Base-by-base conservation (phyloP, 306 rosid genomes). In the Mucuna pruriens region DNA sequence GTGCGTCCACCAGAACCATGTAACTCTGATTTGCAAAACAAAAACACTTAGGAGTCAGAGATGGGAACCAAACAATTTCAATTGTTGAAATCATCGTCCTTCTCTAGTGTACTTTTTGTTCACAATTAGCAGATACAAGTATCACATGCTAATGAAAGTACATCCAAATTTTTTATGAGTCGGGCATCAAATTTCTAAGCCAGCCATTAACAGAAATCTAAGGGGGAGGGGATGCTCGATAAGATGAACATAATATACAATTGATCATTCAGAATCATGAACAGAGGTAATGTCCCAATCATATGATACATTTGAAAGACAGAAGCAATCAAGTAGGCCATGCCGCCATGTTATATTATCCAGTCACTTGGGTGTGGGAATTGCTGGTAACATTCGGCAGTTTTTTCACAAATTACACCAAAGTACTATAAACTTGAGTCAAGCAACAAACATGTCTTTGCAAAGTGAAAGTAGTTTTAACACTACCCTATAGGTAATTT, bases 21-120 rank as follows among this genome's bases (percentile, higher is more conserved):
- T 70, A 94, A 84, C 83, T 96, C 99, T 96, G 91, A 48, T 74
- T 81, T 71, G 39, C 54, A 79, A 82, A 10, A 79, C 68, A 74
- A 31, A 16, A 77, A 44, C 71, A 71, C 12, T 74, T 5, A 67
- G 40, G 12, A 31, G 64, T 76, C 60, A 61, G 13, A 71, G 39
- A 68, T 54, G 40, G 16, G 57, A 76, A 78, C 45, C 74, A 81
- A 60, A 54, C 64, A 69, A 34, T 73, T 58, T 40, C 46, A 42
- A 31, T n/a, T 10, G 54, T 57, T n/a, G 23, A 29, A 52, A 36
- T 49, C 60, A 80, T 22, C 11, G 0, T 25, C 25, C 48, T 54
- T 54, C 45, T 23, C 17, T 48, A 20, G 48, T 39, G 19, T 20
- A 44, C 6, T 8, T 48, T 74, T 51, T 42, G 34, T 31, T 60